These are phyloP conservation scores for Trichoderma atroviride DNA, from an alignment of 2,329 filamentous ascomycete species.

Conservation along the genomic window DNA sequence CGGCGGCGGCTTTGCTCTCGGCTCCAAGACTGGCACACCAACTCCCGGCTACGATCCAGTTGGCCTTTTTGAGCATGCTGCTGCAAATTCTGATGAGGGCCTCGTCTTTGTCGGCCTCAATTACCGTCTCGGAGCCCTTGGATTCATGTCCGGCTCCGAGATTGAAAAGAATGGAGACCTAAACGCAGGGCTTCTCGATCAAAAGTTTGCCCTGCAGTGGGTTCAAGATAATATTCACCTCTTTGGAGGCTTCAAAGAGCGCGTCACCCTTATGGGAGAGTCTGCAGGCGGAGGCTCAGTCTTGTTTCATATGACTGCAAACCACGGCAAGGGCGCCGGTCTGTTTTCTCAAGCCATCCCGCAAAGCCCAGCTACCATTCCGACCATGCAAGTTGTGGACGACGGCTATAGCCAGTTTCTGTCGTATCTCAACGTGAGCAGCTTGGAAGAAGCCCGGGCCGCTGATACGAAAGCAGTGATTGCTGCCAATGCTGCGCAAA, in stretches of 20 bases:
- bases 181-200: conserved; percentile 55
- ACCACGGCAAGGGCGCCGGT: not conserved
- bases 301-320: conserved; percentile 36
- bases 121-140: conserved; percentile 38
- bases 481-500: conserved; percentile 10
- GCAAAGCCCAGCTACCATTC: not conserved
- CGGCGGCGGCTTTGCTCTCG: not conserved
- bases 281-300: conserved; percentile 53
- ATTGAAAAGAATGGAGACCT: conserved; percentile 38
- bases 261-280: conserved; percentile 48
- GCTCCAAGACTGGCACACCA: not conserved
- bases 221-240: conserved; percentile 51
- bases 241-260: conserved; percentile 51
- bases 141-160: conserved; percentile 41
- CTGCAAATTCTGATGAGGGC: not conserved
- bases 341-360: conserved; percentile 1
- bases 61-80: conserved; percentile 5
- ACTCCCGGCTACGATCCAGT: not conserved
- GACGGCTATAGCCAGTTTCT: not conserved
- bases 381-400: not conserved
- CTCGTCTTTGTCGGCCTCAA: not conserved
- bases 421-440: not conserved
- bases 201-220: conserved; percentile 53
- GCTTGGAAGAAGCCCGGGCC: not conserved
- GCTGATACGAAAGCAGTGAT: not conserved